These are phyloP conservation scores for Kandelia obovata DNA, from an alignment of 345 rosid genomes.

Conservation along the genomic window DNA sequence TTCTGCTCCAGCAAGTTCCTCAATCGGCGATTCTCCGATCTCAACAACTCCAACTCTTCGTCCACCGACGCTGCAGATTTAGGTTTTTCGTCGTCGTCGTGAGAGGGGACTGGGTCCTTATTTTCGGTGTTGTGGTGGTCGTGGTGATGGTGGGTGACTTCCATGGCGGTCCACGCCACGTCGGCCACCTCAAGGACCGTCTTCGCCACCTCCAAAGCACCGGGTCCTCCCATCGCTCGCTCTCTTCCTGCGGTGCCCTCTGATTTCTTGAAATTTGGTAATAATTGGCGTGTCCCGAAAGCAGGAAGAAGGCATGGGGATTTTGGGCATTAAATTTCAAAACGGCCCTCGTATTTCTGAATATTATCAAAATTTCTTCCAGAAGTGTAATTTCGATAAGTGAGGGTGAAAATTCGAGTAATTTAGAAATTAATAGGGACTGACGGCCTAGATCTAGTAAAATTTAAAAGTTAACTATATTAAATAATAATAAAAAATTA, in stretches of 20 bases:
- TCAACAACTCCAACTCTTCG: neutral
- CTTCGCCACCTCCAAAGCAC: slow-evolving; percentile 81
- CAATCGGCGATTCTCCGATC: neutral
- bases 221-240: slow-evolving; percentile 38
- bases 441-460: slow-evolving; percentile 13
- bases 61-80: neutral
- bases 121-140: slow-evolving; percentile 21
- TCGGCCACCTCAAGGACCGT: slow-evolving; percentile 97
- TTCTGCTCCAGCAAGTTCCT: slow-evolving; percentile 1
- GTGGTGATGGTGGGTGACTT: slow-evolving; percentile 55
- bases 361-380: too few species aligned
- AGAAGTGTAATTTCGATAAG: too few species aligned
- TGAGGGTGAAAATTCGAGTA: too few species aligned
- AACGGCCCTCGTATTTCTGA: too few species aligned
- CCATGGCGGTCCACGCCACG: slow-evolving; percentile 80
- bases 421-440: too few species aligned
- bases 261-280: neutral
- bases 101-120: too few species aligned
- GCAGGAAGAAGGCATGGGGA: too few species aligned
- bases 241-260: neutral
- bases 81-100: too few species aligned
- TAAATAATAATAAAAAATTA: too few species aligned
- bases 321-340: too few species aligned
- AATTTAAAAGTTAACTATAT: neutral
- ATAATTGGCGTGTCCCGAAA: neutral